A percentile compares a stretch with the other conserved stretches of the same genome.
phyloP scores from a whole-genome alignment of 768 basidiomycete genomes.

The Lactarius psammicola region DNA sequence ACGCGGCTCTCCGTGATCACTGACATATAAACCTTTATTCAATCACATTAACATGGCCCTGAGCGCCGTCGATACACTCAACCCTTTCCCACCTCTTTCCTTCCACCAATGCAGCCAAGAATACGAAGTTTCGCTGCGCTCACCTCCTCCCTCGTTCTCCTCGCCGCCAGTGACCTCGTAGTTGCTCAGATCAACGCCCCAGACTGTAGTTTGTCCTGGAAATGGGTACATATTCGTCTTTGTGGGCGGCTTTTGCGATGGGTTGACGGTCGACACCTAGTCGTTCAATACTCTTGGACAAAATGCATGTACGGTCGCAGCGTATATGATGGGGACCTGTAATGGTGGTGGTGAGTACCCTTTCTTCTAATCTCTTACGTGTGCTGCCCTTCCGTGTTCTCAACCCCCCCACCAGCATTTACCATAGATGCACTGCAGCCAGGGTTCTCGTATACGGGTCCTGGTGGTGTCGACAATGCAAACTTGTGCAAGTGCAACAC shows the following conservation, averaged over 20 bases:
- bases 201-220: conserved; percentile 1
- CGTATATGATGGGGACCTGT: conserved; percentile 17
- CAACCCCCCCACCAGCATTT: conserved; percentile 1
- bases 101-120: not conserved
- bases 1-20: not conserved
- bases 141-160: not conserved
- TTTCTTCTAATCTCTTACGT: not conserved
- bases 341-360: conserved; percentile 11
- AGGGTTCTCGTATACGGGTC: too few species aligned
- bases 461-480: not conserved
- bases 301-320: conserved; percentile 15
- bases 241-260: not conserved
- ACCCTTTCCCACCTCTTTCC: not conserved
- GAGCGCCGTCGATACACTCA: not conserved
- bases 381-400: not conserved
- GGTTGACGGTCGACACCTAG: not conserved
- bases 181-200: not conserved
- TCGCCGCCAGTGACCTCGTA: not conserved
- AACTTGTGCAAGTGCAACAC: conserved; percentile 25
- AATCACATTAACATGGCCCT: not conserved
- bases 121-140: not conserved
- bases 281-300: conserved; percentile 16
- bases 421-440: not conserved
- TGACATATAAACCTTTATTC: not conserved
- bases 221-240: conserved; percentile 11